Percentiles rank a stretch among this genome's conserved stretches.
These are phyloP conservation scores for Fraxinus angustifolia DNA, from an alignment of 305 asterid genomes.

Conservation along the genomic window DNA sequence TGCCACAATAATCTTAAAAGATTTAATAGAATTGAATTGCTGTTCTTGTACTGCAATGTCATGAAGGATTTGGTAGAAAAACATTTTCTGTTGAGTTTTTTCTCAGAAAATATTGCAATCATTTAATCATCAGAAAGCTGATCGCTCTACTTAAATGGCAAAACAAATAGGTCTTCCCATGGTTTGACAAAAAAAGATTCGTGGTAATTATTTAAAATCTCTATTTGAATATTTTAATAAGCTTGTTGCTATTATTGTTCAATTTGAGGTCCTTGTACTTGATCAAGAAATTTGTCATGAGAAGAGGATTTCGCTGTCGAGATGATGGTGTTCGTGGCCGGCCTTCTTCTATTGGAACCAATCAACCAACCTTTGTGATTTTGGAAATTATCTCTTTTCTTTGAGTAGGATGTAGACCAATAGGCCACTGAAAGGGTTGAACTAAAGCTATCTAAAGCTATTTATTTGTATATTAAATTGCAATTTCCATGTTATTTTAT, in stretches of 20 bases:
- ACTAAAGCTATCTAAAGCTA: background rate
- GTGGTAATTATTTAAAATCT: background rate
- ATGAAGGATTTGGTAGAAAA: background rate
- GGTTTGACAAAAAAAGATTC: background rate
- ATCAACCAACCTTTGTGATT: background rate
- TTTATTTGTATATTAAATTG: background rate
- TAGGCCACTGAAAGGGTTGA: background rate
- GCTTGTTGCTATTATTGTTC: background rate
- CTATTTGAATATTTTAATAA: background rate
- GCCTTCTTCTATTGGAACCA: background rate
- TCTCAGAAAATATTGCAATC: background rate
- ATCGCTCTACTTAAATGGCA: background rate
- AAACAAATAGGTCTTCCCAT: background rate
- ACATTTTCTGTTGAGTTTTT: background rate
- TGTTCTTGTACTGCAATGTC: background rate
- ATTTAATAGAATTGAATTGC: background rate
- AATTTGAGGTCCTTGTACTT: background rate
- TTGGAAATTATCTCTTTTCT: background rate
- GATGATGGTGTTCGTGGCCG: background rate
- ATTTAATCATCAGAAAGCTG: background rate
- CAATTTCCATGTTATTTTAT: conserved; percentile 2
- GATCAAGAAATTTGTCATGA: background rate
- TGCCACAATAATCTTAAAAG: background rate
- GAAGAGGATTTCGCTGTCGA: background rate
- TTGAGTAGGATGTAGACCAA: background rate